Conservation (phyloP, 2,329 filamentous ascomycete species). For the Xylaria arbuscula region DNA sequence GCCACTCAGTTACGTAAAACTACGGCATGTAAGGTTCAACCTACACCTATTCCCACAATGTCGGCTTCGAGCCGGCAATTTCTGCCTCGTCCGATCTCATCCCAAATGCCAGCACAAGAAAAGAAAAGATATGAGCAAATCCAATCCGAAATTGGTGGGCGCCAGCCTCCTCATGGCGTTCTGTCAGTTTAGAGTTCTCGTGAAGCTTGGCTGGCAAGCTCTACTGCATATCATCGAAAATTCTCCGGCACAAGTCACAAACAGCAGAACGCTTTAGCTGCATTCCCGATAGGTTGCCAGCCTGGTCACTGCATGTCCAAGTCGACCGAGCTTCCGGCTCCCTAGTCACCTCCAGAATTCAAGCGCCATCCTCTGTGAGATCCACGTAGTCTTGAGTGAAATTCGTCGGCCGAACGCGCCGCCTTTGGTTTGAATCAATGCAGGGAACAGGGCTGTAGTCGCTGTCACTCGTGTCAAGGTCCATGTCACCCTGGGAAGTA, state of each 20-base stretch:
- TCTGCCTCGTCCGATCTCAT: background rate
- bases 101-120: background rate
- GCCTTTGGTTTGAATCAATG: constrained; percentile 32
- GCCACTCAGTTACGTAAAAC: too few species aligned
- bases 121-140: background rate
- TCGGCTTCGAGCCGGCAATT: background rate
- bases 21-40: too few species aligned
- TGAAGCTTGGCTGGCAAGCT: background rate
- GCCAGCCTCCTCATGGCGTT: background rate
- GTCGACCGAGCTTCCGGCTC: background rate
- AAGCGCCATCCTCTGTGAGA: constrained; percentile 10
- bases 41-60: too few species aligned
- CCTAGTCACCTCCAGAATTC: background rate
- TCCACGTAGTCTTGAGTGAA: constrained; percentile 8
- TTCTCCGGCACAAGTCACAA: background rate
- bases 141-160: background rate
- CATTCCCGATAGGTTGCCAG: background rate
- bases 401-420: background rate
- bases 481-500: constrained; percentile 39
- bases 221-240: background rate
- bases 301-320: background rate
- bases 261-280: background rate
- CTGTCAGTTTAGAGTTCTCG: background rate
- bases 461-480: constrained; percentile 34
- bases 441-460: constrained; percentile 21